phyloP scores from a whole-genome alignment of 164 flowering plant species.

The Saururus chinensis region DNA sequence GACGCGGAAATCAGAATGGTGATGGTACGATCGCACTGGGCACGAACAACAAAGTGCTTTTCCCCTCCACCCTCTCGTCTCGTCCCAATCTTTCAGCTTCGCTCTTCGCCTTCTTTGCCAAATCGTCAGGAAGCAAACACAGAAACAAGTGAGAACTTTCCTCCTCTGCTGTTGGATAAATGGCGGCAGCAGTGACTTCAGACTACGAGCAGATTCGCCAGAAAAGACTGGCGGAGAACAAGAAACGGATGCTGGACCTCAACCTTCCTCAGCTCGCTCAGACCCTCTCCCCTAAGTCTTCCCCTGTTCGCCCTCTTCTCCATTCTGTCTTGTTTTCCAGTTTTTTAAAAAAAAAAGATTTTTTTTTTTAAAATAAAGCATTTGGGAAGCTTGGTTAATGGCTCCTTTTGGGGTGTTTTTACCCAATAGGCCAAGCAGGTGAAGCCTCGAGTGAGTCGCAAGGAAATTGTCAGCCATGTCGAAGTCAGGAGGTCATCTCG shows the following conservation, averaged over 20 bases:
- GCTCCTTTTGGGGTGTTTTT: not conserved
- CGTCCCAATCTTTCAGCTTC: too few relatives aligned
- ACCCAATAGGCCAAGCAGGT: conserved; percentile 23
- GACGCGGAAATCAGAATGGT: too few relatives aligned
- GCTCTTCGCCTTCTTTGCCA: too few relatives aligned
- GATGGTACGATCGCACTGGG: too few relatives aligned
- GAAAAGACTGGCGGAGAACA: conserved; percentile 46
- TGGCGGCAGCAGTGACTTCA: not conserved
- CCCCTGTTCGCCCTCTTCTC: conserved; percentile 16
- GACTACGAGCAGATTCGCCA: conserved; percentile 39
- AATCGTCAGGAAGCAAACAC: too few relatives aligned
- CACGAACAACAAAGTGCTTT: too few relatives aligned
- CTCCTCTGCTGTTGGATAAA: too few relatives aligned
- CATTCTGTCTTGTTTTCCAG: not conserved
- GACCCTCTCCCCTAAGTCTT: conserved; percentile 18
- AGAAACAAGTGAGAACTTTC: too few relatives aligned
- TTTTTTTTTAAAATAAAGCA: not conserved
- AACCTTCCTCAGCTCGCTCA: conserved; percentile 35
- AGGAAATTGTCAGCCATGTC: conserved; percentile 7
- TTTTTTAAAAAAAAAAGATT: not conserved
- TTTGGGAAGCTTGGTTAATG: not conserved
- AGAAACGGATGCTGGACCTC: conserved; percentile 51
- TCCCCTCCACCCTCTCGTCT: too few relatives aligned
- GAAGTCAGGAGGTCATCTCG: conserved; percentile 46
- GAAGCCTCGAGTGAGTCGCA: conserved; percentile 24